phyloP scores from a whole-genome alignment of 139 green algal genomes.

The Tetradesmus obliquus region DNA sequence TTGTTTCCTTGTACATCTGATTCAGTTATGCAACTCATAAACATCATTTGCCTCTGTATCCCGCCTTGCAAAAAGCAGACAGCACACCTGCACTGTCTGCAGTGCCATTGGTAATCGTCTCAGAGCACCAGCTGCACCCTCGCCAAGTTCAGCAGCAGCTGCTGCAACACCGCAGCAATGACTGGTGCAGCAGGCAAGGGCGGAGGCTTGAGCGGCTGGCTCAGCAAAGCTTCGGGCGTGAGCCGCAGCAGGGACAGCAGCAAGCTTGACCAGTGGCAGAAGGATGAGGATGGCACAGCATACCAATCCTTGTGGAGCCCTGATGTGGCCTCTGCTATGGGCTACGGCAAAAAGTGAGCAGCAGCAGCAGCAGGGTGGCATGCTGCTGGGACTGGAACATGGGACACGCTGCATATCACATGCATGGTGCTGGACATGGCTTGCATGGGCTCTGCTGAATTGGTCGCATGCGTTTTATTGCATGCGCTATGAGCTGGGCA shows the following conservation, averaged over 20 bases:
- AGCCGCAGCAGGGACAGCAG: background rate
- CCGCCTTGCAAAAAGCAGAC: background rate
- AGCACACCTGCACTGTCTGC: too few relatives aligned
- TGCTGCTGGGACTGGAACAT: too few relatives aligned
- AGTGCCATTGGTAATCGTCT: too few relatives aligned
- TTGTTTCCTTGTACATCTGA: too few relatives aligned
- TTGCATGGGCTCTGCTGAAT: too few relatives aligned
- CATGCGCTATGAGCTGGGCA: too few relatives aligned
- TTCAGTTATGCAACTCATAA: too few relatives aligned
- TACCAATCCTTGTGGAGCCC: constrained; percentile 31
- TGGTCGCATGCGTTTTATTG: too few relatives aligned
- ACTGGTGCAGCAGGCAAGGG: background rate
- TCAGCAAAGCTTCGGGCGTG: constrained; percentile 1
- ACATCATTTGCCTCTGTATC: too few relatives aligned
- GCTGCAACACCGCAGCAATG: background rate
- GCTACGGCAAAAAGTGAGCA: constrained; percentile 32
- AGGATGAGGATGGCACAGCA: background rate
- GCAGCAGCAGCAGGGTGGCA: background rate
- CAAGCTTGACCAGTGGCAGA: constrained; percentile 9
- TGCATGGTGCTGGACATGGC: background rate
- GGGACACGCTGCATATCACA: too few relatives aligned
- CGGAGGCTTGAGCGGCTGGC: constrained; percentile 2
- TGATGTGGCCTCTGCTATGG: constrained; percentile 30
- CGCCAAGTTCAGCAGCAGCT: background rate
- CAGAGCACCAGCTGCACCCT: too few relatives aligned